Evolutionary conservation across 1,139 yeast species (phyloP).

Genomic region (Chernovozyma aurita): DNA sequence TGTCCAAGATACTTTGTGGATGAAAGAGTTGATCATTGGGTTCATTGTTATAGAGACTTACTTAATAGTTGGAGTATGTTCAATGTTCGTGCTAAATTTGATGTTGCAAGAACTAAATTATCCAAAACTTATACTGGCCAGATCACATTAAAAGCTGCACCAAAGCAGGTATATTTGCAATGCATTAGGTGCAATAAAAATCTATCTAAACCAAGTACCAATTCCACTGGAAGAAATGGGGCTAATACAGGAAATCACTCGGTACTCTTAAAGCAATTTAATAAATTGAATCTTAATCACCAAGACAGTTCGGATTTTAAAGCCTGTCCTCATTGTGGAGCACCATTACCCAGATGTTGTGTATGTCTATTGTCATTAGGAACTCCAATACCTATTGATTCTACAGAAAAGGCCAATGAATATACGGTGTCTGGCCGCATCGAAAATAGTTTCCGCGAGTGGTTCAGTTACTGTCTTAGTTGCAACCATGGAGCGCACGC

Average conservation of each 20-base stretch:
- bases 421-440: slow-evolving; percentile 16
- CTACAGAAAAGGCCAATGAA: slow-evolving; percentile 15
- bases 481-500: slow-evolving; percentile 96
- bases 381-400: slow-evolving; percentile 50
- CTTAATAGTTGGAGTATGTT: slow-evolving; percentile 85
- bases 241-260: slow-evolving; percentile 13
- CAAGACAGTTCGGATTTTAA: slow-evolving; percentile 22
- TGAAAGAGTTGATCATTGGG: slow-evolving; percentile 71
- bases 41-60: slow-evolving; percentile 64
- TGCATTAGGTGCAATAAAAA: slow-evolving; percentile 80
- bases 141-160: slow-evolving; percentile 46
- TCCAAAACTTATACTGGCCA: slow-evolving; percentile 51
- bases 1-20: slow-evolving; percentile 80
- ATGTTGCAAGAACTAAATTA: slow-evolving; percentile 68
- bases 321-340: slow-evolving; percentile 81
- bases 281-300: slow-evolving; percentile 21
- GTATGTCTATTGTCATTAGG: slow-evolving; percentile 83
- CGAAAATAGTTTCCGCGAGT: slow-evolving; percentile 47
- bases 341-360: slow-evolving; percentile 88
- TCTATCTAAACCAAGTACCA: slow-evolving; percentile 34
- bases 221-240: slow-evolving; percentile 7
- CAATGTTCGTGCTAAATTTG: slow-evolving; percentile 74
- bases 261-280: slow-evolving; percentile 36
- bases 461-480: slow-evolving; percentile 88
- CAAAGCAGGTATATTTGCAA: slow-evolving; percentile 75